These are phyloP conservation scores for Ogataea ramenticola DNA, from an alignment of 805 yeast species.

Conservation along the genomic window DNA sequence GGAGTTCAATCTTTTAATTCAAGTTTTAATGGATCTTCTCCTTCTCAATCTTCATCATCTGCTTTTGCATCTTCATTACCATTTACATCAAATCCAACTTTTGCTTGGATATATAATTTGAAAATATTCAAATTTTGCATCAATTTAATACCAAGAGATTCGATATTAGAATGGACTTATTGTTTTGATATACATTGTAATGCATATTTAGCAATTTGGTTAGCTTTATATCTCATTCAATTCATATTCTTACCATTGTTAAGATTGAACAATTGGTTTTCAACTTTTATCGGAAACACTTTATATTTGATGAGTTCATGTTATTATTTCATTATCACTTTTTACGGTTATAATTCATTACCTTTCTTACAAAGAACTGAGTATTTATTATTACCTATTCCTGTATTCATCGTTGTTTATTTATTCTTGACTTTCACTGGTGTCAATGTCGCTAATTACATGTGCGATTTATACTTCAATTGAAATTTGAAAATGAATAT, in stretches of 20 bases:
- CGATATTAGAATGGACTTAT: slow-evolving; percentile 82
- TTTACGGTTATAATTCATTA: slow-evolving; percentile 80
- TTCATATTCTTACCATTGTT: slow-evolving; percentile 69
- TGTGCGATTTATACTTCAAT: slow-evolving; percentile 36
- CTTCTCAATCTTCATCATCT: background rate
- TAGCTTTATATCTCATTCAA: slow-evolving; percentile 64
- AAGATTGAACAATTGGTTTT: slow-evolving; percentile 54
- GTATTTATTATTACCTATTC: slow-evolving; percentile 56
- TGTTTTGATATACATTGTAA: slow-evolving; percentile 94
- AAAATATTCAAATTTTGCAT: slow-evolving; percentile 13
- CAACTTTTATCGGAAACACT: slow-evolving; percentile 71
- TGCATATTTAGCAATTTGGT: slow-evolving; percentile 78
- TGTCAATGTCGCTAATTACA: slow-evolving; percentile 63
- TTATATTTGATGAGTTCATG: slow-evolving; percentile 67
- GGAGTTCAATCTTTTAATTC: background rate
- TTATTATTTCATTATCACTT: slow-evolving; percentile 73
- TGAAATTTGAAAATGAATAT: slow-evolving; percentile 1
- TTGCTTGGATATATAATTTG: background rate
- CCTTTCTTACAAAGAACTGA: slow-evolving; percentile 63
- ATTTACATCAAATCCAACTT: background rate
- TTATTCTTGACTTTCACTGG: slow-evolving; percentile 53
- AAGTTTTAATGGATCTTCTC: background rate
- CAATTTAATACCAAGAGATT: slow-evolving; percentile 22
- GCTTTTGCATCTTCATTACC: background rate
- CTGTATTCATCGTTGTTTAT: slow-evolving; percentile 51